Conservation (phyloP, 805 yeast genomes). For the Vanderwaltozyma polyspora region DNA sequence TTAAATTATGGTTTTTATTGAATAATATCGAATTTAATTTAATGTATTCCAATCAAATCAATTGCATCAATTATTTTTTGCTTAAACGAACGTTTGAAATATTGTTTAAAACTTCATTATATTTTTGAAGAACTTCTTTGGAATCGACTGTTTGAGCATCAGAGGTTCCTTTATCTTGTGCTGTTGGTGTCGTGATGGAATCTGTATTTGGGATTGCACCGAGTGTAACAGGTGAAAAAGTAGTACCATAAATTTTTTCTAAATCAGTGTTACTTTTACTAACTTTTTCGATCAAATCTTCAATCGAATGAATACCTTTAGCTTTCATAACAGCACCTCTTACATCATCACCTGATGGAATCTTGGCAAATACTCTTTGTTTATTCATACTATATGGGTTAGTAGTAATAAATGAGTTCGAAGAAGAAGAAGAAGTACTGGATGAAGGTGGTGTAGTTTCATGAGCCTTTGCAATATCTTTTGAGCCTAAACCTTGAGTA, state of each 20-base stretch:
- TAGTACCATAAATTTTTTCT: conserved; percentile 35
- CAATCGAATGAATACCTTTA: conserved; percentile 61
- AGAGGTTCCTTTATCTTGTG: no score
- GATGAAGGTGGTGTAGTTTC: neutral
- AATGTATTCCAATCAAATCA: no score
- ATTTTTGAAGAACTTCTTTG: conserved; percentile 53
- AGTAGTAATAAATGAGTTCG: neutral
- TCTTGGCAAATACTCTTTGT: conserved; percentile 3
- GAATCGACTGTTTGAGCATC: no score
- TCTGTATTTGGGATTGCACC: no score
- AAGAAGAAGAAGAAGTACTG: neutral
- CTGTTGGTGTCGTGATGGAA: no score
- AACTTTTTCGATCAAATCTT: conserved; percentile 56
- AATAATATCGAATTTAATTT: neutral
- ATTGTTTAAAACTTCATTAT: conserved; percentile 58
- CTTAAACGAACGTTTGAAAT: conserved; percentile 54
- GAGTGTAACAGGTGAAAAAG: neutral
- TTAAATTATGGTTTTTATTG: no score
- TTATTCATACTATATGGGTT: neutral
- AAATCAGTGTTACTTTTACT: conserved; percentile 41
- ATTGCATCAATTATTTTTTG: conserved; percentile 10
- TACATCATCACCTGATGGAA: conserved; percentile 34
- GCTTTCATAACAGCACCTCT: conserved; percentile 54
- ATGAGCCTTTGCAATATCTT: no score
- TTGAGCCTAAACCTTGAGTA: no score